These are phyloP conservation scores for Leccinellum rugosiceps DNA, from an alignment of 768 basidiomycete species.

Conservation along the genomic window DNA sequence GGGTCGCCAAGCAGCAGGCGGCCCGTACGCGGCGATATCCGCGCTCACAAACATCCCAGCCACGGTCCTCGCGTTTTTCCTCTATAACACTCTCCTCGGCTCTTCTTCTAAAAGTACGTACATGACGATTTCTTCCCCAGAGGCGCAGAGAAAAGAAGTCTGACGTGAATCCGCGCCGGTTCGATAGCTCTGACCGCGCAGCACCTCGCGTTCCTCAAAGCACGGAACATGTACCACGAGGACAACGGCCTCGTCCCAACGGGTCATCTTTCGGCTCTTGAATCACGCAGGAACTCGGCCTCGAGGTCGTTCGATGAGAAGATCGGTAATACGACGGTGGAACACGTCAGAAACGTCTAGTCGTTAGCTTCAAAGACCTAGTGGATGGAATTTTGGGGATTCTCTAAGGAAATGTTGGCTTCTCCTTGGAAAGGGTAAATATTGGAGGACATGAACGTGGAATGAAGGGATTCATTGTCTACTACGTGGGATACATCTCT, in stretches of 20 bases:
- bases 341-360: constrained; percentile 14
- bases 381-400: background rate
- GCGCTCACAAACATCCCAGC: constrained; percentile 67
- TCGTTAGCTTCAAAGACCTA: background rate
- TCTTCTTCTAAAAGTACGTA: constrained; percentile 58
- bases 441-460: background rate
- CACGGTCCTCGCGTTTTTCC: constrained; percentile 47
- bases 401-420: background rate
- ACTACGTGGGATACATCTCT: constrained; percentile 5
- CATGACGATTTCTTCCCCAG: background rate
- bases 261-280: constrained; percentile 21
- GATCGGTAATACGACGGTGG: background rate
- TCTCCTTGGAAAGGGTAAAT: constrained; percentile 2
- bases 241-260: constrained; percentile 21
- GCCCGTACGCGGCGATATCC: constrained; percentile 56
- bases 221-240: constrained; percentile 23
- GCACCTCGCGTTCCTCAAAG: constrained; percentile 21
- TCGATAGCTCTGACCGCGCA: constrained; percentile 22
- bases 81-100: constrained; percentile 56
- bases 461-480: background rate
- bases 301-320: constrained; percentile 15
- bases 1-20: constrained; percentile 51
- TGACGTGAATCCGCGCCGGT: constrained; percentile 6
- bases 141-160: constrained; percentile 1
- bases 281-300: background rate